Evolutionary conservation across 108 stramenopile genomes (phyloP).

Genomic region (Skeletonema costatum): DNA sequence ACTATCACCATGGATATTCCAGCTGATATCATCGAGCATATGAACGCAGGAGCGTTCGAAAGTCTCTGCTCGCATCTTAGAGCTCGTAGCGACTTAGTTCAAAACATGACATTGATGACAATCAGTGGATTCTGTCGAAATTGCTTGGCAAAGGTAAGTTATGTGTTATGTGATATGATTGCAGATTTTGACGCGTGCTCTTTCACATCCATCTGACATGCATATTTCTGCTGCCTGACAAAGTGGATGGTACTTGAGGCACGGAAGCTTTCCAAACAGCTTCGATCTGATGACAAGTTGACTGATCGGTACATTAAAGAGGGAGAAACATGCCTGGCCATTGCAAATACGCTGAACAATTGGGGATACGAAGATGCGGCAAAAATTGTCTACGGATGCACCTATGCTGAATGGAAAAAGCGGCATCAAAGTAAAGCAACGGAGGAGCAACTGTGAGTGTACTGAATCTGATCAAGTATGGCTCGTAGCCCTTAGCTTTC

Average conservation of each 20-base stretch:
- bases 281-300: conserved; percentile 6
- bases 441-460: conserved; percentile 52
- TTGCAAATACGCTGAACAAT: conserved; percentile 8
- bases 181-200: neutral
- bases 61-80: conserved; percentile 66
- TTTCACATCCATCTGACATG: too few relatives aligned
- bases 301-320: neutral
- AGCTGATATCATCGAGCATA: conserved; percentile 36
- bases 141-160: conserved; percentile 61
- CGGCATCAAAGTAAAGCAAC: conserved; percentile 49
- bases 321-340: conserved; percentile 14
- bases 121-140: conserved; percentile 68
- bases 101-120: conserved; percentile 80
- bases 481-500: neutral
- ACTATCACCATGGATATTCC: conserved; percentile 7
- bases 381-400: conserved; percentile 45
- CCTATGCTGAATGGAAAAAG: conserved; percentile 54
- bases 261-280: conserved; percentile 27
- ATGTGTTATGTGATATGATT: neutral
- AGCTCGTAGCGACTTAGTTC: conserved; percentile 72
- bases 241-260: conserved; percentile 61
- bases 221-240: conserved; percentile 40
- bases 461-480: neutral
- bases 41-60: conserved; percentile 82
- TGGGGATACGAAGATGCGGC: conserved; percentile 54